Conservation (phyloP, 495 filamentous ascomycete genomes). For the Tuber calosporum region DNA sequence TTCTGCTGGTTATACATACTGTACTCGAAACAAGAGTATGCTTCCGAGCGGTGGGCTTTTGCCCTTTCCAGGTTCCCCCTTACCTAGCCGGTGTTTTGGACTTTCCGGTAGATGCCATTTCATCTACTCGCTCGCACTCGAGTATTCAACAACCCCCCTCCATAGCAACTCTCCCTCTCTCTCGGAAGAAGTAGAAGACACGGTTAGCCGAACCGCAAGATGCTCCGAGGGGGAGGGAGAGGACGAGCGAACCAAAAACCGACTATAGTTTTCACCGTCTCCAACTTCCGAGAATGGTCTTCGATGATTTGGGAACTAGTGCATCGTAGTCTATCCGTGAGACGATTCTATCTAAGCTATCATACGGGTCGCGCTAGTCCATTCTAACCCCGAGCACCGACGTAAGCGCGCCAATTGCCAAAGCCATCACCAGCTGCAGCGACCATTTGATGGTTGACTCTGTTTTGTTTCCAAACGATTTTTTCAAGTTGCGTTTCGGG, state of each 20-base stretch:
- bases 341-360: constrained; percentile 30
- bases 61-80: background rate
- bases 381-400: constrained; percentile 28
- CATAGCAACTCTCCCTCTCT: background rate
- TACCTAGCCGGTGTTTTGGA: background rate
- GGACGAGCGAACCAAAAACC: constrained; percentile 8
- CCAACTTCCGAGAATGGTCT: constrained; percentile 28
- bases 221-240: background rate
- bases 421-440: constrained; percentile 30
- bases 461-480: constrained; percentile 28
- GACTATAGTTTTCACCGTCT: constrained; percentile 21
- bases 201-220: background rate
- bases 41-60: background rate
- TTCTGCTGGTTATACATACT: background rate
- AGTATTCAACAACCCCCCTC: no score
- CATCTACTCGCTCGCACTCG: no score
- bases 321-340: constrained; percentile 31
- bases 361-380: background rate
- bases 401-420: constrained; percentile 22
- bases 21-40: background rate
- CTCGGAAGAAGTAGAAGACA: background rate
- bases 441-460: constrained; percentile 37
- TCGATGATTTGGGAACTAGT: constrained; percentile 25
- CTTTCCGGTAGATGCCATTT: background rate
- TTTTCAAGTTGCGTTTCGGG: constrained; percentile 24